Percentiles rank a stretch among this genome's conserved stretches.
Evolutionary conservation across 2,329 filamentous ascomycete species (phyloP).

Genomic region (Verticillium dahliae): DNA sequence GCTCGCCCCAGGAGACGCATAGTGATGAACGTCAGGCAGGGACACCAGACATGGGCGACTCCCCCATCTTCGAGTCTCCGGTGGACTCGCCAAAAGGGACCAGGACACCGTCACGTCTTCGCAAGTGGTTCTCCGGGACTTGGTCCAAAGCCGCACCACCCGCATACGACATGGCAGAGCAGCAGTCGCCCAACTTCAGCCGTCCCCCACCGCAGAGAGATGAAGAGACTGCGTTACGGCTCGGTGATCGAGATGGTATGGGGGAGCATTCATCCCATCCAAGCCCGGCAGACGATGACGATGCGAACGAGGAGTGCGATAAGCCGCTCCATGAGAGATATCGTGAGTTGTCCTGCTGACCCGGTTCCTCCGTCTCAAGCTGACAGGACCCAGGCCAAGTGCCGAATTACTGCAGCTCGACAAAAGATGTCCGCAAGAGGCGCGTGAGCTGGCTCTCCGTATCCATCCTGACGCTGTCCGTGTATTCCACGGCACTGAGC

Average conservation of each 20-base stretch:
- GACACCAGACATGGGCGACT: not conserved
- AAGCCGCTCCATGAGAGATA: conserved; percentile 22
- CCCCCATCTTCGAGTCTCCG: not conserved
- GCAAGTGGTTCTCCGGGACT: not conserved
- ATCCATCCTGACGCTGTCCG: conserved; percentile 38
- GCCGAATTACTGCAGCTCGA: conserved; percentile 25
- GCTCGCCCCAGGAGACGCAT: not conserved
- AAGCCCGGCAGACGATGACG: not conserved
- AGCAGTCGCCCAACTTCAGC: not conserved
- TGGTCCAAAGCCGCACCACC: not conserved
- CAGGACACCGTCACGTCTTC: not conserved
- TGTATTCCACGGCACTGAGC: conserved; percentile 61
- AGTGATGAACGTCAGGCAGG: not conserved
- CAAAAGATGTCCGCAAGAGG: conserved; percentile 20
- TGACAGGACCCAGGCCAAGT: conserved; percentile 13
- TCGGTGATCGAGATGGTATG: not conserved
- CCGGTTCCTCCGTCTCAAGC: not conserved
- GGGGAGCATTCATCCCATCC: not conserved
- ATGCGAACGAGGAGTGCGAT: conserved; percentile 15
- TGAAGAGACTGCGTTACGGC: not conserved
- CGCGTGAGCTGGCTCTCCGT: conserved; percentile 41
- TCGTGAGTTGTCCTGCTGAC: conserved; percentile 10
- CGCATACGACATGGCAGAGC: not conserved
- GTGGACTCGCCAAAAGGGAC: not conserved
- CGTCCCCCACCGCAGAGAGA: not conserved